Evolutionary conservation across 192 early-diverging fungal species (phyloP).

Genomic region (Dispira parvispora): DNA sequence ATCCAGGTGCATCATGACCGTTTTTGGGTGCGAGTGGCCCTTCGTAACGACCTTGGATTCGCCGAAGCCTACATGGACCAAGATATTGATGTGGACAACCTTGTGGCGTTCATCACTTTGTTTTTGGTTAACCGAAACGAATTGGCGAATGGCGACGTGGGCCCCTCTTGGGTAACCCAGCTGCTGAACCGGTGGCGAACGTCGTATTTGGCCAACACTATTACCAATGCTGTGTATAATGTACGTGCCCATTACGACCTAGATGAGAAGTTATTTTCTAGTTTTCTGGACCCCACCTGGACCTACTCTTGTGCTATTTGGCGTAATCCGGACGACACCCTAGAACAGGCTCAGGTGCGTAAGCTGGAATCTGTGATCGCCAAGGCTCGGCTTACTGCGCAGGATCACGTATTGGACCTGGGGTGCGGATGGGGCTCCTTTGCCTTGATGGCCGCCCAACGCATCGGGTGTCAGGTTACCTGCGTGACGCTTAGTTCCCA

Average conservation of each 20-base stretch:
- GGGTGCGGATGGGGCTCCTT: conserved; percentile 60
- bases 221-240: conserved; percentile 39
- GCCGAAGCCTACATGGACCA: conserved; percentile 55
- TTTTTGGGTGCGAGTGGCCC: conserved; percentile 45
- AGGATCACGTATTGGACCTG: conserved; percentile 48
- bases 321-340: conserved; percentile 29
- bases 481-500: conserved; percentile 47
- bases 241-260: conserved; percentile 60
- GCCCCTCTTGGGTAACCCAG: conserved; percentile 30
- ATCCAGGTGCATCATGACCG: conserved; percentile 32
- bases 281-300: conserved; percentile 48
- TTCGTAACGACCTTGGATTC: conserved; percentile 36
- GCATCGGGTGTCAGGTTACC: conserved; percentile 37
- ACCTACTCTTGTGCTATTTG: conserved; percentile 60
- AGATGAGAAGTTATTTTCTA: conserved; percentile 55
- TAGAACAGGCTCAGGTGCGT: conserved; percentile 42
- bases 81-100: conserved; percentile 35
- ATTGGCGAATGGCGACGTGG: conserved; percentile 24
- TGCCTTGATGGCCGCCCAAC: conserved; percentile 41
- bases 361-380: conserved; percentile 44
- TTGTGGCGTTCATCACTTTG: conserved; percentile 34
- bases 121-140: conserved; percentile 39
- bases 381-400: conserved; percentile 28
- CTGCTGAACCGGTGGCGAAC: conserved; percentile 33
- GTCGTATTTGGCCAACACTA: conserved; percentile 43